Base-by-base conservation (phyloP, 495 filamentous ascomycete species). In the Talaromyces stipitatus region DNA sequence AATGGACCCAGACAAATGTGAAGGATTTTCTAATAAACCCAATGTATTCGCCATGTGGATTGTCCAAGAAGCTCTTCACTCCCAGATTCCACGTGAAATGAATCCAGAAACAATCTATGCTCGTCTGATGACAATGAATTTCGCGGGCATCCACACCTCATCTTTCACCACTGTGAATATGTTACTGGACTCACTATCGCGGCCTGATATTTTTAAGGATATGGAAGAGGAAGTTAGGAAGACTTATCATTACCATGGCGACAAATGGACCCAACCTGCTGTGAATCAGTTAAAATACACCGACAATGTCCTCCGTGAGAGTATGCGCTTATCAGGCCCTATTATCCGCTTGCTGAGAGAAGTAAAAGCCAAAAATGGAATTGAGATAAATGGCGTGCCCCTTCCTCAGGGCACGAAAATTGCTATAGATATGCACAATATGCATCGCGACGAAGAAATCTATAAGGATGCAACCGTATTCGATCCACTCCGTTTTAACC, bases 91-190 rank as follows among this genome's bases (percentile, higher is more conserved):
- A 8, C 18, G 20, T 46, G 43, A 46, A 46, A 14, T 32, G 18
- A 24, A 36, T 24, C 50, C 50, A 33, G 52, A 55, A 16, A 24
- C 43, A 12, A 46, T 46, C 18, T 46, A 23, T 11, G 43, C 43
- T 4, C 43, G 43, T 14, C 22, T 55, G 30, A 32, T 38, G 30
- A 33, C 23, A 1, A 32, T 55, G 26, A 55, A 36, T 38, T 24
- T 55, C 11, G 29, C 30, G 2, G 26, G 29, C 18, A 55, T 55
- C 52, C 52, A 55, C 20, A 55, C 52, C n/a, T 36, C 52, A 12
- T 10, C 52, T 16, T 38, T 33, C 9, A 57, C 41, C 11, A 50
- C 23, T 38, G 38, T 48, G 36, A 48, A 57, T 48, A 27, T 48
- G 16, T 30, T 57, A 6, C 32, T 48, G 6, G 41, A 57, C 30